These are phyloP conservation scores for Colletotrichum musae DNA, from an alignment of 2,329 filamentous ascomycete species.

Conservation along the genomic window DNA sequence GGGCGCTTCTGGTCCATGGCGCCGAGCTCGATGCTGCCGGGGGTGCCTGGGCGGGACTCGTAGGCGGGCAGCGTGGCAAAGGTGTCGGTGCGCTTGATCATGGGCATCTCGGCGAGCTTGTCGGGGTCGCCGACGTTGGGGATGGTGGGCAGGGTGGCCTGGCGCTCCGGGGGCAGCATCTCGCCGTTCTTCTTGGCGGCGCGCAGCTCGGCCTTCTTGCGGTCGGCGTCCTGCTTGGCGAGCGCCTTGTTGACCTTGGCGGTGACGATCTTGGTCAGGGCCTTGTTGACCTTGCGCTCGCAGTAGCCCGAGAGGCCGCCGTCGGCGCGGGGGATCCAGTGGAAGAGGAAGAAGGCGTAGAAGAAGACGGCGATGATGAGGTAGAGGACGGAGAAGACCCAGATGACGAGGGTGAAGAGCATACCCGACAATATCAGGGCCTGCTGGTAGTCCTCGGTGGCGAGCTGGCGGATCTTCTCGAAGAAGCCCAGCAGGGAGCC, in stretches of 20 bases:
- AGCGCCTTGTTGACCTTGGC: slow-evolving; percentile 91
- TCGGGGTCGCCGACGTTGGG: slow-evolving; percentile 64
- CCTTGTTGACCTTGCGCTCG: slow-evolving; percentile 89
- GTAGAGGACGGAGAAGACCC: slow-evolving; percentile 84
- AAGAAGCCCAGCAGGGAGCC: slow-evolving; percentile 83
- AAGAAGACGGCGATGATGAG: slow-evolving; percentile 82
- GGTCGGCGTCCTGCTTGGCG: slow-evolving; percentile 79
- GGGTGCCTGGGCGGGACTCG: slow-evolving; percentile 70
- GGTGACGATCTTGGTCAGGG: slow-evolving; percentile 87
- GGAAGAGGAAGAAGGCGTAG: slow-evolving; percentile 91
- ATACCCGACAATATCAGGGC: slow-evolving; percentile 89
- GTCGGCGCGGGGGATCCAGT: slow-evolving; percentile 88
- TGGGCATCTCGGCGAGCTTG: slow-evolving; percentile 71
- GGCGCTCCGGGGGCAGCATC: slow-evolving; percentile 63
- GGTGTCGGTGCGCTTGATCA: slow-evolving; percentile 72
- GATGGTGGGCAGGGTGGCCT: slow-evolving; percentile 78
- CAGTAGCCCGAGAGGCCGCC: slow-evolving; percentile 89
- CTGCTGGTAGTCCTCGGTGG: slow-evolving; percentile 81
- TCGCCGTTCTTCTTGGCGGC: slow-evolving; percentile 68
- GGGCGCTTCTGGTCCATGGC: slow-evolving; percentile 67
- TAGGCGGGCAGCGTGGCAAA: slow-evolving; percentile 74
- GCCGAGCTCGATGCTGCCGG: slow-evolving; percentile 66
- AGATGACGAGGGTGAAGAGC: slow-evolving; percentile 92
- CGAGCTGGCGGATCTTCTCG: slow-evolving; percentile 82
- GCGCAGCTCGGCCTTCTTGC: slow-evolving; percentile 65